phyloP scores from a whole-genome alignment of 371 early-diverging fungal species.

The Mortierella sp. region DNA sequence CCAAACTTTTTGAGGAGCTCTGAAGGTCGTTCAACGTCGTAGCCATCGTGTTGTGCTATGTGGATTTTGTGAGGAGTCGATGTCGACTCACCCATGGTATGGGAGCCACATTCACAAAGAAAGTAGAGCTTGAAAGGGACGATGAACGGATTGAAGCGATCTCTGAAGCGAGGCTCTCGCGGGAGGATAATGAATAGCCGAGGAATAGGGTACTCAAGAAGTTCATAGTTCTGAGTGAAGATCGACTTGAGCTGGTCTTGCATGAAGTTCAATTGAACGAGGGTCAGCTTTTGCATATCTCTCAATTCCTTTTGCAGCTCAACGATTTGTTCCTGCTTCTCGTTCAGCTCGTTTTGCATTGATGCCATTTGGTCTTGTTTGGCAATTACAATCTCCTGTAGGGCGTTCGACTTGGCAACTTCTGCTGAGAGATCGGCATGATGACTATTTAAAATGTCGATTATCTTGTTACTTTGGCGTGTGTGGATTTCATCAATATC shows the following conservation, averaged over 20 bases:
- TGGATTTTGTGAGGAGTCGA: constrained; percentile 7
- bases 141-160: neutral
- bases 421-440: too few relatives aligned
- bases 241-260: neutral
- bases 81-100: neutral
- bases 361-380: too few relatives aligned
- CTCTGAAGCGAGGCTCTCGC: neutral
- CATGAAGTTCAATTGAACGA: too few relatives aligned
- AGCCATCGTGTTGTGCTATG: constrained; percentile 10
- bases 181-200: constrained; percentile 30
- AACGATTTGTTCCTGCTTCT: too few relatives aligned
- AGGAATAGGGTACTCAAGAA: constrained; percentile 22
- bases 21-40: neutral
- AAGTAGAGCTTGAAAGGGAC: constrained; percentile 8
- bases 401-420: too few relatives aligned
- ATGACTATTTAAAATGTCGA: too few relatives aligned
- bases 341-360: too few relatives aligned
- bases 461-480: too few relatives aligned
- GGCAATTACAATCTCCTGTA: too few relatives aligned
- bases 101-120: constrained; percentile 16
- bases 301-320: too few relatives aligned
- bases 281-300: too few relatives aligned
- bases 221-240: constrained; percentile 11
- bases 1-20: constrained; percentile 13
- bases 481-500: too few relatives aligned